phyloP scores from a whole-genome alignment of 176 grass and related monocot species.

The Panicum miliaceum region DNA sequence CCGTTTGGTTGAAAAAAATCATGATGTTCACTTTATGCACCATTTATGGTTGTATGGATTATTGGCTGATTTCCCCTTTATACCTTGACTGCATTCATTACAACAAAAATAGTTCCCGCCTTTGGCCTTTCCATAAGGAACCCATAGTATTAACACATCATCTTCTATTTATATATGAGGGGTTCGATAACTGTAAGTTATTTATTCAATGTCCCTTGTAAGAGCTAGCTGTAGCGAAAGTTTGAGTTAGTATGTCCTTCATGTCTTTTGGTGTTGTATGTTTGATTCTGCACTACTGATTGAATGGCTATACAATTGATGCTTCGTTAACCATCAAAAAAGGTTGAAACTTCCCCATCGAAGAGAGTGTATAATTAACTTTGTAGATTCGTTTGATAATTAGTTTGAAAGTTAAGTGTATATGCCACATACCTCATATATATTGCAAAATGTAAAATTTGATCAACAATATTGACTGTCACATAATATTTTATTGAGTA shows the following conservation, averaged over 20 bases:
- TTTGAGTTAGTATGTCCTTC: background rate
- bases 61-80: background rate
- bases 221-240: too few relatives aligned
- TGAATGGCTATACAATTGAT: background rate
- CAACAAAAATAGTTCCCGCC: background rate
- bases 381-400: background rate
- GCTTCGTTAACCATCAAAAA: background rate
- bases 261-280: background rate
- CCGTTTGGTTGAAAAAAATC: background rate
- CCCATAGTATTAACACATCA: background rate
- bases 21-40: background rate
- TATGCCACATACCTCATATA: background rate
- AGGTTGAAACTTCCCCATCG: background rate
- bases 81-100: background rate
- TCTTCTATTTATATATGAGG: too few relatives aligned
- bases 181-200: too few relatives aligned
- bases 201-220: too few relatives aligned
- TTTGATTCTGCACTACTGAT: background rate
- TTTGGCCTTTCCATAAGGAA: background rate
- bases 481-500: background rate
- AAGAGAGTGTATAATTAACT: background rate
- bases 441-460: too few relatives aligned
- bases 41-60: background rate
- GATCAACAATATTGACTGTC: too few relatives aligned
- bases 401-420: background rate